phyloP scores from a whole-genome alignment of 129 eudicot genomes.

The Lactuca sativa region DNA sequence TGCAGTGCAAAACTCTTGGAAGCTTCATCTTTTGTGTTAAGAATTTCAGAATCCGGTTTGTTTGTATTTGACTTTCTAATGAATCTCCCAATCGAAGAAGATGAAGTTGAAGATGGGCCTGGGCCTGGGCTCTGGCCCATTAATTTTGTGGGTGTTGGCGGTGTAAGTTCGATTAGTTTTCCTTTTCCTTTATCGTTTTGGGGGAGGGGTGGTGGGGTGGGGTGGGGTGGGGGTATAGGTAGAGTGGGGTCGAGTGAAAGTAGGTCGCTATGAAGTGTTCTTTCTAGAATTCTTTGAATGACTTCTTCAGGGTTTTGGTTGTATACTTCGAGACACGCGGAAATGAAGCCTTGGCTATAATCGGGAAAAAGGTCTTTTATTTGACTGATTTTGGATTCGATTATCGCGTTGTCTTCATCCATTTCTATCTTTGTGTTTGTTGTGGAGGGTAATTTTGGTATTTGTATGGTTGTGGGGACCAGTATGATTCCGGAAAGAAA shows the following conservation, averaged over 20 bases:
- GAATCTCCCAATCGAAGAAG: conserved; percentile 70
- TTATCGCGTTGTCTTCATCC: conserved; percentile 77
- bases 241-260: conserved; percentile 67
- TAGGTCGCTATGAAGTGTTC: conserved; percentile 77
- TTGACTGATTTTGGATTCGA: conserved; percentile 89
- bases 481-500: conserved; percentile 52
- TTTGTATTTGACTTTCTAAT: conserved; percentile 52
- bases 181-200: conserved; percentile 86
- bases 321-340: conserved; percentile 90
- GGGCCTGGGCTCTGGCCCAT: conserved; percentile 23
- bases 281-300: conserved; percentile 83
- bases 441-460: conserved; percentile 21
- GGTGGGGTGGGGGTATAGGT: conserved; percentile 41
- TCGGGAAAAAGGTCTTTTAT: conserved; percentile 92
- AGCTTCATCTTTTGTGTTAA: conserved; percentile 43
- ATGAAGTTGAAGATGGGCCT: conserved; percentile 47
- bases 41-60: conserved; percentile 38
- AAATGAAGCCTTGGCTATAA: conserved; percentile 79
- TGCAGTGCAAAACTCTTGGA: conserved; percentile 55
- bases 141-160: conserved; percentile 25
- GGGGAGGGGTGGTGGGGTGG: conserved; percentile 32
- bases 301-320: conserved; percentile 88
- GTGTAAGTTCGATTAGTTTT: conserved; percentile 48
- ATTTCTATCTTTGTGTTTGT: conserved; percentile 37
- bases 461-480: conserved; percentile 24